Percentiles rank a stretch among this genome's conserved stretches.
These are phyloP conservation scores for Trichomonas gallinae DNA, from an alignment of 208 protist species.

Conservation along the genomic window DNA sequence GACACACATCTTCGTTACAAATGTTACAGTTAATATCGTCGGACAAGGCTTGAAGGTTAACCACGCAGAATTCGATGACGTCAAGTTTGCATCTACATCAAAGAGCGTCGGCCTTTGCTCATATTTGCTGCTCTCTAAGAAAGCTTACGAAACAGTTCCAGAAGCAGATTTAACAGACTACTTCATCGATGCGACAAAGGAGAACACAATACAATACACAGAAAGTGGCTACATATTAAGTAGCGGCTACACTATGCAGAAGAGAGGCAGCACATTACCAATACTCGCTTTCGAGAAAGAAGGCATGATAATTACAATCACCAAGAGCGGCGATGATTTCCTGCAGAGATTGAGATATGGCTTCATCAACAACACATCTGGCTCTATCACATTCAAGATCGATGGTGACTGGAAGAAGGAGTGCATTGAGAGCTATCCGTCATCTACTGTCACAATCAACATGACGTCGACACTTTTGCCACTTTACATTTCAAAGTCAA, in stretches of 20 bases:
- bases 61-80: background rate
- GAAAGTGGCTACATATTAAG: background rate
- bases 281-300: background rate
- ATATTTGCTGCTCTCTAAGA: background rate
- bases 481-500: background rate
- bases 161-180: background rate
- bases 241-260: background rate
- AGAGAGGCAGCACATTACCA: background rate
- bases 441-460: background rate
- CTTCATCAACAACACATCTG: background rate
- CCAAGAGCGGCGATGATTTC: background rate
- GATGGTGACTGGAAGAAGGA: background rate
- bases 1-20: background rate
- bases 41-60: background rate
- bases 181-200: background rate
- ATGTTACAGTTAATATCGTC: background rate
- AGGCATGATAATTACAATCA: background rate
- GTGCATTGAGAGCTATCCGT: background rate
- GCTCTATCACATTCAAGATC: background rate
- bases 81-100: background rate
- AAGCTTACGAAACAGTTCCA: background rate
- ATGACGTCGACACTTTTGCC: background rate
- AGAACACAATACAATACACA: background rate
- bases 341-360: background rate
- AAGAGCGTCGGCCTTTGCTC: background rate